Percentiles rank a stretch among this genome's conserved stretches.
Conservation (phyloP, 129 eudicot genomes). For the Ambrosia artemisiifolia region DNA sequence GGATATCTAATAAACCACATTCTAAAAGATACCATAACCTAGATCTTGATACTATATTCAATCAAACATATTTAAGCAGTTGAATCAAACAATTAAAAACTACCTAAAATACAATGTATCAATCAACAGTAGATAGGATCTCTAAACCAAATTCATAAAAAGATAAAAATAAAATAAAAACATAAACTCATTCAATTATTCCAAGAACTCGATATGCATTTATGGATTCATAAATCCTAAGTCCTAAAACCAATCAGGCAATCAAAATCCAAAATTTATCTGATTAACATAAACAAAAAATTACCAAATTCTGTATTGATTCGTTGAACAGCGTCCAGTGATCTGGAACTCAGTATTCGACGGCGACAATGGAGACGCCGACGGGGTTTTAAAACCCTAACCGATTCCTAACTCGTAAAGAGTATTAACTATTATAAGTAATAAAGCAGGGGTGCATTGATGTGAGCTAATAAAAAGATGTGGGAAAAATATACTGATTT, state of each 20-base stretch:
- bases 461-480: no score
- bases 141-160: neutral
- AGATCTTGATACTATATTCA: conserved; percentile 15
- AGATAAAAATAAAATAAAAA: neutral
- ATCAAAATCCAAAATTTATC: conserved; percentile 9
- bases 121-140: conserved; percentile 1
- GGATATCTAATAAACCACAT: neutral
- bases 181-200: conserved; percentile 1
- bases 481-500: neutral
- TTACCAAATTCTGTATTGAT: conserved; percentile 1
- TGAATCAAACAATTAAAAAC: neutral
- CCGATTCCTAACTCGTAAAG: neutral
- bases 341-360: neutral
- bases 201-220: conserved; percentile 2
- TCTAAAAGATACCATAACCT: neutral
- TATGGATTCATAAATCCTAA: neutral
- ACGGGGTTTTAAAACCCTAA: conserved; percentile 6
- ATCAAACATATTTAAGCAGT: neutral
- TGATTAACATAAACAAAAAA: neutral
- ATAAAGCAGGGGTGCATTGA: conserved; percentile 2
- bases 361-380: neutral
- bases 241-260: conserved; percentile 7
- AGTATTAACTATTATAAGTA: neutral
- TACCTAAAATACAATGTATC: neutral
- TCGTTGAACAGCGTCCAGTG: neutral